Evolutionary conservation across 2,329 filamentous ascomycete genomes (phyloP).

Genomic region (Xylaria multiplex): DNA sequence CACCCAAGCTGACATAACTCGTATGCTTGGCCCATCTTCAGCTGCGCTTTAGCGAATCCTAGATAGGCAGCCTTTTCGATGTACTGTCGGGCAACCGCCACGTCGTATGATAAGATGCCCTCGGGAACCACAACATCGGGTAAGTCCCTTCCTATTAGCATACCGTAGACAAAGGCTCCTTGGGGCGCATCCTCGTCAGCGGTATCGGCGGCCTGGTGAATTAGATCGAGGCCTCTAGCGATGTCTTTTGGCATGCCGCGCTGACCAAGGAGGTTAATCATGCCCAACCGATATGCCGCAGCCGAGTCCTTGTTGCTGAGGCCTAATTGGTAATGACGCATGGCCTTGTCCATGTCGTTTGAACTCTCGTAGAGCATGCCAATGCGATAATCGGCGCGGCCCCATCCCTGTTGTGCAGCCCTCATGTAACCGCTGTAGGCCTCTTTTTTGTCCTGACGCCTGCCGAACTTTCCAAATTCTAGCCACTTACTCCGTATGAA

Average conservation of each 20-base stretch:
- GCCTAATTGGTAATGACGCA: conserved; percentile 88
- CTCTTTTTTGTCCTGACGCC: conserved; percentile 91
- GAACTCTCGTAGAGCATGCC: conserved; percentile 98
- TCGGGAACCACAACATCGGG: conserved; percentile 88
- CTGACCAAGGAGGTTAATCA: conserved; percentile 97
- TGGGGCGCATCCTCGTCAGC: conserved; percentile 97
- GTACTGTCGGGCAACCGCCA: conserved; percentile 80
- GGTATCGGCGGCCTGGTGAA: conserved; percentile 82
- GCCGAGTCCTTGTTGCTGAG: conserved; percentile 86
- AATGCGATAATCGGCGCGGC: conserved; percentile 92
- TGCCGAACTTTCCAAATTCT: conserved; percentile 96
- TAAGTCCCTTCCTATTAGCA: conserved; percentile 90
- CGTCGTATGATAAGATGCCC: conserved; percentile 73
- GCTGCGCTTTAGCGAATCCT: conserved; percentile 93
- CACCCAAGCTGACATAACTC: conserved; percentile 94
- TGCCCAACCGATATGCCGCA: conserved; percentile 85
- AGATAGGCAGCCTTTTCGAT: conserved; percentile 97
- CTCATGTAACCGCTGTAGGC: conserved; percentile 87
- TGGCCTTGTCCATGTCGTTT: conserved; percentile 89
- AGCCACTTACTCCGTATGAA: conserved; percentile 97
- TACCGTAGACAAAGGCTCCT: conserved; percentile 93
- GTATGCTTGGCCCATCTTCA: conserved; percentile 97
- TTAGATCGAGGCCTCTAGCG: conserved; percentile 79
- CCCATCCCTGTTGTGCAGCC: conserved; percentile 87
- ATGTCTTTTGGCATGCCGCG: conserved; percentile 89